Percentiles rank a stretch among this genome's conserved stretches.
phyloP scores from a whole-genome alignment of 257 asterid genomes.

The Fraxinus excelsior region DNA sequence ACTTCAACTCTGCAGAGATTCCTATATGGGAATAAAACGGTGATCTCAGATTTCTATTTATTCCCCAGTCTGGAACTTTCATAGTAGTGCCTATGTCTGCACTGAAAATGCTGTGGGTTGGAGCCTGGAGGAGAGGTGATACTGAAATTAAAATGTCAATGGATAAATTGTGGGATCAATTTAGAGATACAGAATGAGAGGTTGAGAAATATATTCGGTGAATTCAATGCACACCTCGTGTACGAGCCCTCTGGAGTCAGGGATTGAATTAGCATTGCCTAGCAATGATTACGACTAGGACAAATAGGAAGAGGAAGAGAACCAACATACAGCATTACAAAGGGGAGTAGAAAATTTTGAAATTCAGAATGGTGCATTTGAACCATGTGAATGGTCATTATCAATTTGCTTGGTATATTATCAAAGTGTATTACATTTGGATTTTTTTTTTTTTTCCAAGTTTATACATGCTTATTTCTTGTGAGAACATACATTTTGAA shows the following conservation, averaged over 20 bases:
- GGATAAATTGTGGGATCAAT: not conserved
- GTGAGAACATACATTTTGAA: no score
- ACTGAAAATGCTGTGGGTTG: not conserved
- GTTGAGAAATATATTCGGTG: not conserved
- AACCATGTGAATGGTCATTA: not conserved
- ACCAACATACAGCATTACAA: no score
- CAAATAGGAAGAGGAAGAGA: not conserved
- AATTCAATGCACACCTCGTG: not conserved
- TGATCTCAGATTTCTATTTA: not conserved
- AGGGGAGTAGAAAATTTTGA: not conserved
- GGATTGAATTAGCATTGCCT: not conserved
- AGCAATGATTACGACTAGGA: not conserved
- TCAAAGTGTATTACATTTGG: no score
- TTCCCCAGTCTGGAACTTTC: not conserved
- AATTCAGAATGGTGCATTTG: not conserved
- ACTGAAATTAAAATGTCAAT: not conserved
- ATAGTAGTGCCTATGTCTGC: not conserved
- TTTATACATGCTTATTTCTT: no score
- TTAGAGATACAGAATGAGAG: not conserved
- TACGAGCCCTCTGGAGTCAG: not conserved
- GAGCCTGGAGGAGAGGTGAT: not conserved
- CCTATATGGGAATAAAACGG: not conserved
- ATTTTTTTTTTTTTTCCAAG: no score
- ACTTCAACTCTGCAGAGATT: not conserved
- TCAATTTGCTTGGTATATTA: no score